phyloP scores from a whole-genome alignment of 2,329 filamentous ascomycete species.

The Gnomoniopsis smithogilvyi region DNA sequence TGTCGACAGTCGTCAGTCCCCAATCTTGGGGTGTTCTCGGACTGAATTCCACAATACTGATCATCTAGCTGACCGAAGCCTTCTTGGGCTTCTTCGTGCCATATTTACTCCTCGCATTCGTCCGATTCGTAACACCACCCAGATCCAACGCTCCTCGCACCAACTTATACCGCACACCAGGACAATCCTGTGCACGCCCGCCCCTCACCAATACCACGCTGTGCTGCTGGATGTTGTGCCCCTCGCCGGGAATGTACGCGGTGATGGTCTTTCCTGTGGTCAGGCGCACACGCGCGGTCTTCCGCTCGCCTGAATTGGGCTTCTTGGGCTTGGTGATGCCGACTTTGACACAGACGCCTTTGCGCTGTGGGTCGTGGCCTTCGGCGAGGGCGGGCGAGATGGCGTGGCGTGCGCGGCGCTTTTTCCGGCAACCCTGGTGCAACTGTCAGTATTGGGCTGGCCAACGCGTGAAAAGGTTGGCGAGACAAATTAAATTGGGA shows the following conservation, averaged over 20 bases:
- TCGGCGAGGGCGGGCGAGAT: constrained; percentile 79
- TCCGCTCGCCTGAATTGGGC: constrained; percentile 95
- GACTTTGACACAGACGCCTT: constrained; percentile 94
- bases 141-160: constrained; percentile 90
- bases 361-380: constrained; percentile 73
- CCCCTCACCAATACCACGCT: constrained; percentile 95
- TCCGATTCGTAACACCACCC: constrained; percentile 86
- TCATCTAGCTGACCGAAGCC: constrained; percentile 49
- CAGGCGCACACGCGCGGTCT: constrained; percentile 87
- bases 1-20: background rate
- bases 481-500: background rate
- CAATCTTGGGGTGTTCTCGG: too few relatives aligned
- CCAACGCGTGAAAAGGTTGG: background rate
- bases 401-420: constrained; percentile 78
- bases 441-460: background rate
- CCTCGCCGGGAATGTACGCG: constrained; percentile 94
- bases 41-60: background rate
- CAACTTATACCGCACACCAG: constrained; percentile 94
- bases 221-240: constrained; percentile 98
- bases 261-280: constrained; percentile 85
- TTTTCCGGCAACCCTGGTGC: constrained; percentile 67
- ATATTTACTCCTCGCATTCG: constrained; percentile 89
- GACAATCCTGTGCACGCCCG: constrained; percentile 92
- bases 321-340: constrained; percentile 96
- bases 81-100: constrained; percentile 98